Percentiles rank a stretch among this genome's conserved stretches.
Evolutionary conservation across 2,329 filamentous ascomycete genomes (phyloP).

Genomic region (Fusarium nodosum): DNA sequence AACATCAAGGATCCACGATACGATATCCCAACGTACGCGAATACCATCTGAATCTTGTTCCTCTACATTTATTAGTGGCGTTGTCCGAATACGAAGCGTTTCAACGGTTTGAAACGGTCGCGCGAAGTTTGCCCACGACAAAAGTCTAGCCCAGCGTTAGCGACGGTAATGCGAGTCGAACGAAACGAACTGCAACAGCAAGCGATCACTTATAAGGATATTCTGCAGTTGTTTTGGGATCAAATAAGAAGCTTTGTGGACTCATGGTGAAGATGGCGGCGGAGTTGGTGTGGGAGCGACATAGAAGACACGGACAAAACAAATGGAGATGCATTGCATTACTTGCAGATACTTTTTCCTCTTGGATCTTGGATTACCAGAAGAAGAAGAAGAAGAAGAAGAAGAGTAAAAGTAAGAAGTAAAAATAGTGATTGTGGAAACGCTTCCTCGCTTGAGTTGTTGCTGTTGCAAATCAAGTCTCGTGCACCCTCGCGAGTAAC

Average conservation of each 20-base stretch:
- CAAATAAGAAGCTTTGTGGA: neutral
- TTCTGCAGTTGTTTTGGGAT: rapidly evolving
- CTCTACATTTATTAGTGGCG: rapidly evolving
- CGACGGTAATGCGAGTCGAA: neutral
- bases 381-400: neutral
- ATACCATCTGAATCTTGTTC: rapidly evolving
- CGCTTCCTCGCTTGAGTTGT: conserved; percentile 13
- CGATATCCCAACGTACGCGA: neutral
- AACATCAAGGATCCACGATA: neutral
- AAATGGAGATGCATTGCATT: neutral
- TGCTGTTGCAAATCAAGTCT: conserved; percentile 22
- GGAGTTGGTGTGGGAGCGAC: neutral
- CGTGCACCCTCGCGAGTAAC: conserved; percentile 39
- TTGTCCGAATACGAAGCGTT: neutral
- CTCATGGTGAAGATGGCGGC: neutral
- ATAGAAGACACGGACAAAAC: conserved; percentile 6
- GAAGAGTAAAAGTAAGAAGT: neutral
- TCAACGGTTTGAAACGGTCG: neutral
- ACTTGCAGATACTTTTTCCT: neutral
- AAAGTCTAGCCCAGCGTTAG: neutral
- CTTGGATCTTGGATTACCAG: rapidly evolving
- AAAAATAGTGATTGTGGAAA: neutral
- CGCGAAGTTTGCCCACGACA: neutral
- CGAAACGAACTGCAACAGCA: neutral
- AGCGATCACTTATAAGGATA: neutral